Base-by-base conservation (phyloP, 140 eudicot species). In the Erigeron philadelphicus region DNA sequence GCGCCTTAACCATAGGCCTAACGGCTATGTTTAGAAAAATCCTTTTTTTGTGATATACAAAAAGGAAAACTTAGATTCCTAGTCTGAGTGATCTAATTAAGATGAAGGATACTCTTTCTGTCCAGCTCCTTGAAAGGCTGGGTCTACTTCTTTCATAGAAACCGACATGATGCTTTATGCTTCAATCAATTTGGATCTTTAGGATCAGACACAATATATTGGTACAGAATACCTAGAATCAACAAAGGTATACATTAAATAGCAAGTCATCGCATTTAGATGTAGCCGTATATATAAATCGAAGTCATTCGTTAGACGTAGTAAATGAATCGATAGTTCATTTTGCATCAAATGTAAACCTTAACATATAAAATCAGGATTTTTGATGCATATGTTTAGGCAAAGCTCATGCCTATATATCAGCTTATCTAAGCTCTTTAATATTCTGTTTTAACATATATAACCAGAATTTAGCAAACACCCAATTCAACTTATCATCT, bases 41-140 rank as follows among this genome's bases (percentile, higher is more conserved):
- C 38, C 38, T 31, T 31, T 31, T 31, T 31, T 31, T 2, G 38
- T 2, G 3, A 31, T 31, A 31, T 31, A 31, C 4, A 31, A 31
- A 31, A 31, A 1, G 38, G 3, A 31, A 31, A 31, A 31, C 38
- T 31, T 31, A 31, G 35, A 31, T 31, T 31, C 38, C 38, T 31
- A 31, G 38, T 31, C 38, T 31, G 38, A 31, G 3, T 21, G 25
- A 21, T 31, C 38, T 31, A 31, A 43, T 55, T 18, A 52, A 71
- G 40, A 46, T 11, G 56, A 80, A 84, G 97, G 97, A 91, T 91
- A 91, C 97, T 79, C 87, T 80, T 88, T 88, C 74, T 88, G 97
- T 41, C 97, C 97, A 67, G 91, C 96, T 65, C 96, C 97, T 76
- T 86, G 97, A 78, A 91, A 91, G 67, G 95, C 95, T 66, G 97